A percentile compares a stretch with the other conserved stretches of the same genome.
phyloP scores from a whole-genome alignment of 2,329 filamentous ascomycete species.

The Fusarium bulbicola region DNA sequence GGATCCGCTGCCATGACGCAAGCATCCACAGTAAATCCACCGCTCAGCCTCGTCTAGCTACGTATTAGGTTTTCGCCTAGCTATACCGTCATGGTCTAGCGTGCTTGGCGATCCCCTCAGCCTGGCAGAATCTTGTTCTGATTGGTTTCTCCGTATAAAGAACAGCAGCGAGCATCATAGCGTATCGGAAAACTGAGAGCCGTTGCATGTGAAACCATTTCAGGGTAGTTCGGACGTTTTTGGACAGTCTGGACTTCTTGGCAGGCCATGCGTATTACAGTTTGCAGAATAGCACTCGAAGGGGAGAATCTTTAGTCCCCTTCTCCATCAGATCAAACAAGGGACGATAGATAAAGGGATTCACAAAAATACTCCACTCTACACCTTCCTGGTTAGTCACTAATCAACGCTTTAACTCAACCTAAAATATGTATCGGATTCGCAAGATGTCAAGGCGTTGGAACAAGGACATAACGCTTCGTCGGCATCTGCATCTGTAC shows the following conservation, averaged over 20 bases:
- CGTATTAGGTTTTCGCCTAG: neutral
- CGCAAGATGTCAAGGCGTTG: too few species aligned
- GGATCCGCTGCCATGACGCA: neutral
- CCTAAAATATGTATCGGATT: too few species aligned
- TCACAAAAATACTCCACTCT: neutral
- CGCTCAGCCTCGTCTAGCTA: neutral
- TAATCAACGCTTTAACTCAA: neutral
- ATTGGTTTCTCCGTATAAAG: neutral
- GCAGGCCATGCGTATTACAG: neutral
- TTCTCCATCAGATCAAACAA: neutral
- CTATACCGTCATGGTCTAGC: neutral
- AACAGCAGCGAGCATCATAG: neutral
- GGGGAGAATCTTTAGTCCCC: accelerated
- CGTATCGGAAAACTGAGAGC: neutral
- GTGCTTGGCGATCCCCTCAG: neutral
- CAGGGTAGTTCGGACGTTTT: neutral
- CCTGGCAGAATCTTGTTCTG: neutral
- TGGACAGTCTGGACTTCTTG: neutral
- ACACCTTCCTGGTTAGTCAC: accelerated
- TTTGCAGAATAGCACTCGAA: neutral
- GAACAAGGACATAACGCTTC: too few species aligned
- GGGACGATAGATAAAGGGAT: accelerated
- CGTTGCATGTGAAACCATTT: neutral
- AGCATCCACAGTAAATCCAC: neutral
- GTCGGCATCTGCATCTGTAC: accelerated